Evolutionary conservation across 1,139 yeast species (phyloP).

Genomic region (Yarrowia galli): DNA sequence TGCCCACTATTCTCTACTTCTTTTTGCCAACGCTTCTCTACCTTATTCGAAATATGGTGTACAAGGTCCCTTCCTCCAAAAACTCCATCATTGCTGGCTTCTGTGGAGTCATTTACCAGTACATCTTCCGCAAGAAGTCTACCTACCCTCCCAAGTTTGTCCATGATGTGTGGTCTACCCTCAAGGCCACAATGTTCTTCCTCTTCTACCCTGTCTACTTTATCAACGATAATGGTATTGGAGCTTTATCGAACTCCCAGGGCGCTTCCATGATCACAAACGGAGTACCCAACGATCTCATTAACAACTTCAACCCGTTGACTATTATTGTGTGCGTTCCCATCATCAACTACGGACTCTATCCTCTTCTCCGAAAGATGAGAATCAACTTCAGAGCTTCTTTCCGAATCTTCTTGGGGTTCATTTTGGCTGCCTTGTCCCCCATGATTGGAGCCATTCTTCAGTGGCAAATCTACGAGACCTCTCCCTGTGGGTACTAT

Average conservation of each 20-base stretch:
- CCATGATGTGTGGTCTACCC: constrained; percentile 4
- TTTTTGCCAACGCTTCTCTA: constrained; percentile 3
- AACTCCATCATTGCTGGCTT: constrained; percentile 27
- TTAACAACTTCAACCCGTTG: constrained; percentile 17
- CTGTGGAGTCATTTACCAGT: constrained; percentile 23
- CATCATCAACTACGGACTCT: constrained; percentile 18
- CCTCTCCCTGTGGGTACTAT: constrained; percentile 22
- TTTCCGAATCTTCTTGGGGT: constrained; percentile 19
- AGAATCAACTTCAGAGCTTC: constrained; percentile 9
- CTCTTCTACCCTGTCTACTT: constrained; percentile 25
- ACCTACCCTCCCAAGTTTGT: constrained; percentile 18
- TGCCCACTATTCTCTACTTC: constrained; percentile 13
- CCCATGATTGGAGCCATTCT: constrained; percentile 25
- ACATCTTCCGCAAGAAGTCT: constrained; percentile 20
- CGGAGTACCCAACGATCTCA: constrained; percentile 20
- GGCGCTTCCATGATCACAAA: constrained; percentile 24
- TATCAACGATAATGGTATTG: constrained; percentile 15
- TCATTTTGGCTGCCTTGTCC: constrained; percentile 6
- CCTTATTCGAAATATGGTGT: constrained; percentile 10
- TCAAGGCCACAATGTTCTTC: constrained; percentile 13
- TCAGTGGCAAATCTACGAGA: constrained; percentile 17
- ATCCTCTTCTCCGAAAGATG: not conserved
- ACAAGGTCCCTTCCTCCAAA: constrained; percentile 13
- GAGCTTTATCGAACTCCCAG: constrained; percentile 14
- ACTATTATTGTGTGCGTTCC: constrained; percentile 5